Evolutionary conservation across 805 yeast species (phyloP), one percentile per base, ranked within the genome.

Genomic region (Kluyveromyces wickerhamii): DNA sequence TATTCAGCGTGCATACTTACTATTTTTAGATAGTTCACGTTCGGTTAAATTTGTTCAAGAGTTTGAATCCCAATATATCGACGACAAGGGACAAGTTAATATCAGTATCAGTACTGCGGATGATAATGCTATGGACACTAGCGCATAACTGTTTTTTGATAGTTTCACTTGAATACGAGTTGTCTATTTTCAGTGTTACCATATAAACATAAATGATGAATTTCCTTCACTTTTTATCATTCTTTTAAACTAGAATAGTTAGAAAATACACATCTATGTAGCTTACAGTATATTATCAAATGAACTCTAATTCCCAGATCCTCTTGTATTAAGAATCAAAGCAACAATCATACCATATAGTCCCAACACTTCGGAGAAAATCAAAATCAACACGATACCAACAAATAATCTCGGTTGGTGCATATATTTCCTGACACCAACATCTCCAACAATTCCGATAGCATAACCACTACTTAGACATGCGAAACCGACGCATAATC

Each of bases 381-480:
- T 85, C 51, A 85, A 74, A 51, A 85, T 86, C 60, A 85, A 73
- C 34, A 85, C 89, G 59, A 85, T 85, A 26, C 95, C 95, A 34
- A 85, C 95, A 62, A 85, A 85, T 42, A 85, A 67, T 53, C 87
- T 71, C 32, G 94, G 89, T 60, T 85, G 94, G 53, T 82, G 85
- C 85, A 84, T 80, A 47, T 72, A 76, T 50, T 80, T 84, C 51
- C 95, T 75, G 30, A 85, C 94, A 45, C 95, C 95, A 51, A 82
- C 94, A 54, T 85, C 95, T 27, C 95, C 95, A 24, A 85, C 95
- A 43, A 85, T 79, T 33, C 95, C 95, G 65, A 85, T 85, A 39
- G 98, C 92, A 62, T 88, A 92, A 29, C 99, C 99, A 40, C 95
- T 83, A 26, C 97, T 88, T 55, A 92, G 69, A 59, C 97, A 88